Percentiles rank a stretch among this genome's conserved stretches.
Evolutionary conservation across 106 monocot species (phyloP).

Genomic region (Amphibolis antarctica): DNA sequence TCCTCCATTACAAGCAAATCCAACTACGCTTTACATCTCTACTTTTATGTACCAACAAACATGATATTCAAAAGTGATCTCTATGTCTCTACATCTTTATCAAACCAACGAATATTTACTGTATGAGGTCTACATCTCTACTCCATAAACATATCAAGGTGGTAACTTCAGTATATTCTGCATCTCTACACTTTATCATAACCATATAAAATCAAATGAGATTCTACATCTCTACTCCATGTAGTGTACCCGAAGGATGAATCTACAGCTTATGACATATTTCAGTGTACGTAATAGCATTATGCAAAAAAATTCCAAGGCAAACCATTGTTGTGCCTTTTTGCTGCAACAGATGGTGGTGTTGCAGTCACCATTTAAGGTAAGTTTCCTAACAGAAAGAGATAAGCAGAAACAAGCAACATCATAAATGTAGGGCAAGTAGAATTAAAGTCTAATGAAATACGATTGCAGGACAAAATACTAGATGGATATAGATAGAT

Average conservation of each 20-base stretch:
- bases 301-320: background rate
- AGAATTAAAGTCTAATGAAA: background rate
- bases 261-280: background rate
- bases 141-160: background rate
- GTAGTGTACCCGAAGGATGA: background rate
- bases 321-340: background rate
- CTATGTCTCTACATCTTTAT: too few relatives aligned
- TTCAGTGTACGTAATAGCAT: conserved; percentile 7
- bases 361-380: background rate
- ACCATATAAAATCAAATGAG: background rate
- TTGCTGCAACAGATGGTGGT: background rate
- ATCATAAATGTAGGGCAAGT: background rate
- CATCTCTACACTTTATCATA: background rate
- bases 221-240: conserved; percentile 1
- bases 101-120: background rate
- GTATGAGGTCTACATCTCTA: conserved; percentile 1
- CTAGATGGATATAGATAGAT: background rate
- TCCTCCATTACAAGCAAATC: conserved; percentile 3
- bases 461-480: background rate
- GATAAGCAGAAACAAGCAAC: background rate
- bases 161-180: background rate
- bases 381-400: background rate
- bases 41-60: background rate
- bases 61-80: background rate
- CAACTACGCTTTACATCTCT: conserved; percentile 2